These are phyloP conservation scores for Dendrobium huoshanense DNA, from an alignment of 106 monocot species.

Conservation along the genomic window DNA sequence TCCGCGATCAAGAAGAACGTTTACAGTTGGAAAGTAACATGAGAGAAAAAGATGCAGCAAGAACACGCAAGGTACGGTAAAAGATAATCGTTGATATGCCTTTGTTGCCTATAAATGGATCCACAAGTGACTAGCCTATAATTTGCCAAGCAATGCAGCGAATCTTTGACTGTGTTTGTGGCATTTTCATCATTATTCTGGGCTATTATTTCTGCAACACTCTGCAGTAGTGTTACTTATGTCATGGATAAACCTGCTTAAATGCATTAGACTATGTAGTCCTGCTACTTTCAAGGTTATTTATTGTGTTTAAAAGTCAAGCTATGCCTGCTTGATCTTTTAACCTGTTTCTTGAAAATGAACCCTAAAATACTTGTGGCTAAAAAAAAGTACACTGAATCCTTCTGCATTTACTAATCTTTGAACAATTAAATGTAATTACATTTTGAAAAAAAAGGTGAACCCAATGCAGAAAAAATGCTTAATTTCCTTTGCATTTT, in stretches of 20 bases:
- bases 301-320: background rate
- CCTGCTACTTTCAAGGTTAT: background rate
- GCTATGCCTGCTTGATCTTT: background rate
- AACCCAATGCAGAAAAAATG: no score
- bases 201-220: background rate
- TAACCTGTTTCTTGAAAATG: background rate
- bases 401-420: background rate
- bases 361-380: background rate
- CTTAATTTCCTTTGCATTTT: no score
- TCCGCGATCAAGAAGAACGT: conserved; percentile 81
- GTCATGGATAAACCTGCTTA: background rate
- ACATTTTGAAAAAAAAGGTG: no score
- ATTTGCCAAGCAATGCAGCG: background rate
- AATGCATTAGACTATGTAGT: background rate
- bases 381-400: background rate
- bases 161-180: background rate
- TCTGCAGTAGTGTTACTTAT: background rate
- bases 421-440: background rate
- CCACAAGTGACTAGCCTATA: background rate
- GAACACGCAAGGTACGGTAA: conserved; percentile 59
- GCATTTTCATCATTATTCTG: background rate
- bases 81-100: background rate
- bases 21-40: conserved; percentile 75
- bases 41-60: conserved; percentile 78
- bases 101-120: background rate